These are phyloP conservation scores for Rhododendron griersonianum DNA, from an alignment of 148 eudicot species.

Conservation along the genomic window DNA sequence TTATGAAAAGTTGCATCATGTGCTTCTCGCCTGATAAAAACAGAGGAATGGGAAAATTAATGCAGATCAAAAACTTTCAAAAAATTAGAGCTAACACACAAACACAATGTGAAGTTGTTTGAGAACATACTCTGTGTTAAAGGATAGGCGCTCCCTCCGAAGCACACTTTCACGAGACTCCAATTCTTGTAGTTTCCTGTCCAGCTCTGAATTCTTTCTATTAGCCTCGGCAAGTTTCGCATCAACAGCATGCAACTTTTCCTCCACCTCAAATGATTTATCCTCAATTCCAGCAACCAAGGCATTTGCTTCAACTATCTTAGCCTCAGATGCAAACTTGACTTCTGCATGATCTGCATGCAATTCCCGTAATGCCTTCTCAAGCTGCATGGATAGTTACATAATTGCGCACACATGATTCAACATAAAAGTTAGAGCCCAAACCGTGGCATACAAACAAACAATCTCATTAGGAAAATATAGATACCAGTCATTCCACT, in stretches of 20 bases:
- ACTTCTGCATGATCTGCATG: slow-evolving; percentile 44
- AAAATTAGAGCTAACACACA: background rate
- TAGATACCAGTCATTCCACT: background rate
- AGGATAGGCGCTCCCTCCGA: slow-evolving; percentile 49
- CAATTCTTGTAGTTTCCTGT: slow-evolving; percentile 71
- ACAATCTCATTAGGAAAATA: background rate
- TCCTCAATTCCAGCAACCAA: slow-evolving; percentile 50
- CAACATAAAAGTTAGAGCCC: background rate
- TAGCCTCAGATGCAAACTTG: slow-evolving; percentile 47
- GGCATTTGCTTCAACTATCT: slow-evolving; percentile 46
- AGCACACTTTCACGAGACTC: slow-evolving; percentile 74
- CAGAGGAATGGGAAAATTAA: slow-evolving; percentile 13
- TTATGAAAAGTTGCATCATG: slow-evolving; percentile 51
- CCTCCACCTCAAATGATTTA: slow-evolving; percentile 56
- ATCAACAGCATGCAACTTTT: slow-evolving; percentile 50
- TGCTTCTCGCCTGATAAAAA: slow-evolving; percentile 49
- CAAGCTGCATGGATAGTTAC: slow-evolving; percentile 51
- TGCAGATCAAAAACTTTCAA: slow-evolving; percentile 1
- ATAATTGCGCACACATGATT: background rate
- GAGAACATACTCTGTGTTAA: slow-evolving; percentile 61
- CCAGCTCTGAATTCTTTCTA: slow-evolving; percentile 60
- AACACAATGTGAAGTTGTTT: background rate
- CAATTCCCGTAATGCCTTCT: slow-evolving; percentile 66
- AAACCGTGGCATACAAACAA: background rate
- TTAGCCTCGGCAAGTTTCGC: slow-evolving; percentile 66